Evolutionary conservation across 805 yeast genomes (phyloP), one percentile per base, ranked within the genome.

Genomic region (Saccharomycopsis malanga): DNA sequence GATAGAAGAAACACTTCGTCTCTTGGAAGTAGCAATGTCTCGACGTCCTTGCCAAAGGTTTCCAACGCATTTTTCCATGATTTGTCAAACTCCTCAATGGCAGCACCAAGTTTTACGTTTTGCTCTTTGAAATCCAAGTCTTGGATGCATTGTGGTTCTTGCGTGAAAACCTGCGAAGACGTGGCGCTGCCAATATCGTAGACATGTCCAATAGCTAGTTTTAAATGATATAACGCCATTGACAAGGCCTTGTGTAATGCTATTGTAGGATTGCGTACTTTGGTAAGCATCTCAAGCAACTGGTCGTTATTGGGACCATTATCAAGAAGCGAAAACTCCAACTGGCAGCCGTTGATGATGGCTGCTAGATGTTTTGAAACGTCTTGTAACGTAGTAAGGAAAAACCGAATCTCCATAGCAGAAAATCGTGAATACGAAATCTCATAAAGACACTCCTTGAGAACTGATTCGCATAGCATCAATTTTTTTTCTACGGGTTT

Each of bases 1-100:
- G 79, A 72, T 3, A 74, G 46, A 14, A 74, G 54, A 51, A 74
- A 74, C 62, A 71, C 66, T 53, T 74, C 76, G 49, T 73, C 78
- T 44, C 71, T 65, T 9, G 78, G 77, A 32, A 68, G 58, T 4
- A 72, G 53, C 23, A 63, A 56, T 36, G 63, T 63, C 14, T 58
- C 58, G 21, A 56, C 27, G 23, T 34, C 20, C 4, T 24, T 4
- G 4, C 24, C 22, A 12, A 65, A 43, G 21, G 51, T 54, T 12
- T 61, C 57, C 40, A 72, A 20, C 4, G 54, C 45, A 67, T 66
- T 22, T 61, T 58, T 44, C 67, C 63, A 39, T 65, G 61, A 14
- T 57, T 53, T 3, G 41, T 70, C 73, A 50, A 66, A 68, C 2
- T 50, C 22, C 6, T 17, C n/a, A 18, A 69, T 57, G 1, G 67